phyloP scores from a whole-genome alignment of 1,139 yeast species.

The Pneumocystis carinii region DNA sequence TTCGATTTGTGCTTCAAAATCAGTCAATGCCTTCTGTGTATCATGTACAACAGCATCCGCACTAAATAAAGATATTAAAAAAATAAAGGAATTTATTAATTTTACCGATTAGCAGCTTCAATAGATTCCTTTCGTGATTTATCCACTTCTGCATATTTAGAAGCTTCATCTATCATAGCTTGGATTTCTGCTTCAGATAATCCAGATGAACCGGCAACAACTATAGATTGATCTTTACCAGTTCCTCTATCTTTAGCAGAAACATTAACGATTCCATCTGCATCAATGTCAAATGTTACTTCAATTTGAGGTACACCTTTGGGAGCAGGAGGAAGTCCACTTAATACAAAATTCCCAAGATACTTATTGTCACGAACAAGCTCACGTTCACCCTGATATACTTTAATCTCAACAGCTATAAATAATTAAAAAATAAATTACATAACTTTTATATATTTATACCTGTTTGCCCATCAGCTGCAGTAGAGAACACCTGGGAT shows the following conservation, averaged over 20 bases:
- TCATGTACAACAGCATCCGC: slow-evolving; percentile 95
- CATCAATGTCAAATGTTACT: slow-evolving; percentile 94
- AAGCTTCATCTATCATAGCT: slow-evolving; percentile 97
- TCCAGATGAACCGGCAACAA: slow-evolving; percentile 98
- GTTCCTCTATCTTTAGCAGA: slow-evolving; percentile 98
- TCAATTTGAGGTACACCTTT: slow-evolving; percentile 99
- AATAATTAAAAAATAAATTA: neutral
- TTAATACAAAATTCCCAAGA: slow-evolving; percentile 87
- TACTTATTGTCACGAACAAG: slow-evolving; percentile 96
- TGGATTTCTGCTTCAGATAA: slow-evolving; percentile 91
- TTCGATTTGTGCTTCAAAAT: slow-evolving; percentile 86
- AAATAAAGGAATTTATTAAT: neutral
- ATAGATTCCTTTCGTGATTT: slow-evolving; percentile 88
- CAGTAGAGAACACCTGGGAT: slow-evolving; percentile 95
- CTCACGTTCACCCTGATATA: slow-evolving; percentile 99
- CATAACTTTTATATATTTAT: neutral
- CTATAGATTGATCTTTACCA: slow-evolving; percentile 94
- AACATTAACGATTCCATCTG: slow-evolving; percentile 97
- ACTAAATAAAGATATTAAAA: slow-evolving; percentile 20
- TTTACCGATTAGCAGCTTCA: slow-evolving; percentile 65
- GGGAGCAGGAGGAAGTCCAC: slow-evolving; percentile 97
- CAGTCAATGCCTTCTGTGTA: slow-evolving; percentile 85
- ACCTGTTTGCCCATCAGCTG: slow-evolving; percentile 89
- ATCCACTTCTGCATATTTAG: slow-evolving; percentile 92
- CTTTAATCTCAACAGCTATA: slow-evolving; percentile 84